Evolutionary conservation across 495 filamentous ascomycete species (phyloP), one percentile per base, ranked within the genome.

Genomic region (Geopyxis carbonaria): DNA sequence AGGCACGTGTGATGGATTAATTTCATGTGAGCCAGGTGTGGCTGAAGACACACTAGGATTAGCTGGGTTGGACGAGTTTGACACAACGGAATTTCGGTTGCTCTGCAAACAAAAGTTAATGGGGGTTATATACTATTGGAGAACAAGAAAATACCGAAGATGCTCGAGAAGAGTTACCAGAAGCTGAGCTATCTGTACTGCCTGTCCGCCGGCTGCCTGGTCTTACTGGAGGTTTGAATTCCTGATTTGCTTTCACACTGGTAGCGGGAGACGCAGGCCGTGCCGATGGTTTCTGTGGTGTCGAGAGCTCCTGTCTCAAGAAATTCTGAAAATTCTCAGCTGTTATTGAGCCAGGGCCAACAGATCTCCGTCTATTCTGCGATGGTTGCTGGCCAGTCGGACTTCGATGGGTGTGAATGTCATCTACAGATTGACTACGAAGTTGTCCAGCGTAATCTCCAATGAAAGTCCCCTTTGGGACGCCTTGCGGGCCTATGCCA

Each of bases 1-100:
- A 31, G 75, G 76, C 42, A 81, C 69, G 47, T 65, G 75, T 45
- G 79, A 66, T 35, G 60, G 58, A 50, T 68, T 72, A 21, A 68
- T 58, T 57, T 73, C 64, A 50, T 75, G 51, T 56, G 64, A 60
- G 34, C 57, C 44, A 42, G 25, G 16, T 38, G 42, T 28, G 34
- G 43, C 14, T 1, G 45, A 23, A 23, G 15, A 22, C 2, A 2
- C 6, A 15, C 10, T 9, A 7, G 34, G 23, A 5, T 38, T 18
- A 21, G 20, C 23, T 33, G 37, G 2, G 21, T 32, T 34, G 14
- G 36, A 39, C 7, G 9, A 22, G 24, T 39, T 39, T 18, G 36
- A 39, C 11, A 29, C 50, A 15, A 54, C 55, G 46, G 32, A 58
- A 31, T 55, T 59, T 43, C 38, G 55, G 41, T 59, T 53, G 44